phyloP scores from a whole-genome alignment of 2,329 filamentous ascomycete species.

The Thelonectria blattea region DNA sequence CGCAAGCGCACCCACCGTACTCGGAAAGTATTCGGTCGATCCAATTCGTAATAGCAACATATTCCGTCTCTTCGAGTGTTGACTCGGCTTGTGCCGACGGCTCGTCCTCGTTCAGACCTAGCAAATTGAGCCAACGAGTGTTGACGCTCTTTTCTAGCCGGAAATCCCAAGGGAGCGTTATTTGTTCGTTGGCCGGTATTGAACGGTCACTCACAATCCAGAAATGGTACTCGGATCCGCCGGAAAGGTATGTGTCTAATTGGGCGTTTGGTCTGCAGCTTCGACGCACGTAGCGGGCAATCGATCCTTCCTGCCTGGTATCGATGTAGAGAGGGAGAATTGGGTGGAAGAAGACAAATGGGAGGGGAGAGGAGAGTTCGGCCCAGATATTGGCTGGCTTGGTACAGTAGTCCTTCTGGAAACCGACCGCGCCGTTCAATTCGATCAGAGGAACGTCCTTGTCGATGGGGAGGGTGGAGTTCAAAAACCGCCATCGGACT shows the following conservation, averaged over 20 bases:
- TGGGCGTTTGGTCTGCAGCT: constrained; percentile 92
- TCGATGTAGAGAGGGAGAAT: constrained; percentile 91
- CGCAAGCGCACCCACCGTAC: constrained; percentile 81
- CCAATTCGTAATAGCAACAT: constrained; percentile 66
- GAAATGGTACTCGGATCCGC: constrained; percentile 82
- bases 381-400: constrained; percentile 71
- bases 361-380: constrained; percentile 67
- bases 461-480: constrained; percentile 56
- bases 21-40: constrained; percentile 75
- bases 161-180: constrained; percentile 73
- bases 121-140: constrained; percentile 61
- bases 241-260: constrained; percentile 84
- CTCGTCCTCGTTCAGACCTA: constrained; percentile 69
- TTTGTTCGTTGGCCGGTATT: constrained; percentile 69
- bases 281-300: constrained; percentile 85
- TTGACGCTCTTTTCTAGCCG: constrained; percentile 62
- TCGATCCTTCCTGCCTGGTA: constrained; percentile 83
- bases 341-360: constrained; percentile 88
- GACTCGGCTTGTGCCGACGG: constrained; percentile 54
- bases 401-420: constrained; percentile 74
- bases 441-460: constrained; percentile 68
- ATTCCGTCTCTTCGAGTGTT: constrained; percentile 65
- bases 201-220: constrained; percentile 86
- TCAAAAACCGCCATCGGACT: constrained; percentile 74
- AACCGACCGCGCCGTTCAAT: constrained; percentile 78